Evolutionary conservation across 352 stramenopile genomes (phyloP).

Genomic region (Phytophthora citrophthora): DNA sequence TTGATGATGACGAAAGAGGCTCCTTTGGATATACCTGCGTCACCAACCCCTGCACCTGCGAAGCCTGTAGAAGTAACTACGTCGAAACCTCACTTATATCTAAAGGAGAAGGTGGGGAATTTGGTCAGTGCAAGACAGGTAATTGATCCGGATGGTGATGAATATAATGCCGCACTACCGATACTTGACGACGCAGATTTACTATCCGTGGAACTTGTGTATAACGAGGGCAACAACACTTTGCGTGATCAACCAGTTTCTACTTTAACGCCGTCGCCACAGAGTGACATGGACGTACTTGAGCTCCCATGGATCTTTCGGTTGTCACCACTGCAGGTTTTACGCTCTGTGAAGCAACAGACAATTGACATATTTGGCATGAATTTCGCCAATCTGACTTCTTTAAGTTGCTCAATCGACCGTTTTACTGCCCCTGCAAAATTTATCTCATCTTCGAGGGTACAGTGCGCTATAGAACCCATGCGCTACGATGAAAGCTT

Average conservation of each 20-base stretch:
- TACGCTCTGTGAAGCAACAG: constrained; percentile 20
- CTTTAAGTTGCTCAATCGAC: constrained; percentile 28
- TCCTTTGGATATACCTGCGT: neutral
- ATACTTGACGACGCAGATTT: constrained; percentile 18
- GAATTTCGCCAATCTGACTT: constrained; percentile 35
- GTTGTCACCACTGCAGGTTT: constrained; percentile 20
- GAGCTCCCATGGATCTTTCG: constrained; percentile 31
- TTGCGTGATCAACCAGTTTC: constrained; percentile 7
- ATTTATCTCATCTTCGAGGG: constrained; percentile 34
- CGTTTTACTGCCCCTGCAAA: neutral
- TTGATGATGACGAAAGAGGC: constrained; percentile 36
- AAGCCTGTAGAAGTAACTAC: neutral
- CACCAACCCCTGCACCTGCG: neutral
- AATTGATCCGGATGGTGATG: constrained; percentile 39
- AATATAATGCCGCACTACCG: constrained; percentile 38
- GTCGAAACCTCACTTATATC: constrained; percentile 30
- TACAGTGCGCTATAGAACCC: constrained; percentile 34
- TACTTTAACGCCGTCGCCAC: constrained; percentile 32
- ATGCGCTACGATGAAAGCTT: constrained; percentile 10
- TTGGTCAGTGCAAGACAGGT: constrained; percentile 18
- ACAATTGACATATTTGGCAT: constrained; percentile 38
- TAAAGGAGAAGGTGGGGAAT: constrained; percentile 30
- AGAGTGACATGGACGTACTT: constrained; percentile 25
- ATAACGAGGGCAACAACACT: constrained; percentile 9
- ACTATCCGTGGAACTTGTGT: constrained; percentile 26